Base-by-base conservation (phyloP, 73 alveolate species). In the Uronychia binucleata region DNA sequence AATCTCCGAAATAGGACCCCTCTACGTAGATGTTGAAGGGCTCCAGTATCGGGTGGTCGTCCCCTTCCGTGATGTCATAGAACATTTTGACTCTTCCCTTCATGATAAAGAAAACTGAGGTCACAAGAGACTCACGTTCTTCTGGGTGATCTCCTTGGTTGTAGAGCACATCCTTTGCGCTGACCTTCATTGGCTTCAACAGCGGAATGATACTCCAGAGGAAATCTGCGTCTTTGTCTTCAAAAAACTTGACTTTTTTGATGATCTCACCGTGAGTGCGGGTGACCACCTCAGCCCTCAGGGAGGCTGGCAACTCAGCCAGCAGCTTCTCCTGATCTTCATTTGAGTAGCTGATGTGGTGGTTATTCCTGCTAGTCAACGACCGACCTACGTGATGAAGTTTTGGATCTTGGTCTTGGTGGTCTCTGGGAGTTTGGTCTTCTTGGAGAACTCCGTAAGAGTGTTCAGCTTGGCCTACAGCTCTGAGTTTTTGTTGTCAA, bases 1-100 rank as follows among this genome's bases (percentile, higher is more conserved):
- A 57, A 74, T 95, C 98, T 25, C 98, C 98, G 77, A 93, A 95
- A 82, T 95, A 95, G 26, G 96, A 83, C 28, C 98, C 97, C 81
- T 88, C 91, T 34, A 87, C 97, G 86, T 90, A 89, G 77, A 77
- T 84, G 57, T 95, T 77, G 30, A 75, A 33, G 0, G 90, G 92
- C 80, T 78, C 86, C n/a, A 58, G 57, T 28, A 67, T 74, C 1
- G 84, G 85, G 1, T 80, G 59, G 58, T 77, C 57, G 78, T 31
- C 33, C 77, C 92, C 92, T 58, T 60, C 79, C 78, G 87, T 82
- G 11, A 83, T 59, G 80, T 85, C 85, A 30, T 77, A 25, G 76
- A 82, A 86, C 33, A 93, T 59, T 77, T 88, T 90, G 27, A 95
- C 89, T 81, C 96, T 95, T 29, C 98, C 98, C 29, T 81, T 74